Percentiles rank a stretch among this genome's conserved stretches.
Conservation (phyloP, 2,329 filamentous ascomycete species). For the Chrysoporthe cubensis region DNA sequence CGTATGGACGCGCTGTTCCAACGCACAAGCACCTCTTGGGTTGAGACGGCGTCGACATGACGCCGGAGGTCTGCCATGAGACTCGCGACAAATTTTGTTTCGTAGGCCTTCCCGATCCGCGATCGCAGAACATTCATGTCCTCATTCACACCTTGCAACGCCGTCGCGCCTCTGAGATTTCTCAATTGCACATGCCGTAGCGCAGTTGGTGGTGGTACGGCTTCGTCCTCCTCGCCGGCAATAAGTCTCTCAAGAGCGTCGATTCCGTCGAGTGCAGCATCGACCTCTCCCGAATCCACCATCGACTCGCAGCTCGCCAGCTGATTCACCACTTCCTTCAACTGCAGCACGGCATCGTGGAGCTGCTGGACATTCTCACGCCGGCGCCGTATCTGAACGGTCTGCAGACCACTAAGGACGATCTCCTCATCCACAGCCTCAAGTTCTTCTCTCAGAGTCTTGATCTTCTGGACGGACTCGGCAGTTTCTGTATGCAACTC, state of each 20-base stretch:
- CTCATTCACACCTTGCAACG: slow-evolving; percentile 76
- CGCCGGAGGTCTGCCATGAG: slow-evolving; percentile 78
- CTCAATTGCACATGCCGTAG: slow-evolving; percentile 48
- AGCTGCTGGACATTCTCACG: slow-evolving; percentile 85
- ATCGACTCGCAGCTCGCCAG: slow-evolving; percentile 77
- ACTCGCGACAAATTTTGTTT: slow-evolving; percentile 76
- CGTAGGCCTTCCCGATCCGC: slow-evolving; percentile 85
- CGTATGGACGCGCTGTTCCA: slow-evolving; percentile 82
- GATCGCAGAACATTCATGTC: slow-evolving; percentile 77
- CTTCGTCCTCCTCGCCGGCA: slow-evolving; percentile 64
- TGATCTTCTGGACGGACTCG: slow-evolving; percentile 87
- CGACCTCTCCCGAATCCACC: slow-evolving; percentile 82
- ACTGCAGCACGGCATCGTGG: slow-evolving; percentile 79
- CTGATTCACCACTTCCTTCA: slow-evolving; percentile 76
- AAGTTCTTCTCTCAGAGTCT: slow-evolving; percentile 77
- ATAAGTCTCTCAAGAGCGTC: slow-evolving; percentile 80
- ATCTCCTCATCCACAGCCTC: slow-evolving; percentile 83
- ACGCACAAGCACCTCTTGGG: slow-evolving; percentile 75
- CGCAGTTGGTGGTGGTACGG: slow-evolving; percentile 27
- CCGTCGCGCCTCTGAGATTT: slow-evolving; percentile 77
- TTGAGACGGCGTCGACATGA: slow-evolving; percentile 77
- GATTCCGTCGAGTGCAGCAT: slow-evolving; percentile 77
- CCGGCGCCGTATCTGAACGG: slow-evolving; percentile 80
- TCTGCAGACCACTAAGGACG: slow-evolving; percentile 80
- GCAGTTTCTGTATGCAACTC: slow-evolving; percentile 91